A percentile compares a stretch with the other conserved stretches of the same genome.
Conservation (phyloP, 208 protist genomes). For the Balamuthia mandrillaris region DNA sequence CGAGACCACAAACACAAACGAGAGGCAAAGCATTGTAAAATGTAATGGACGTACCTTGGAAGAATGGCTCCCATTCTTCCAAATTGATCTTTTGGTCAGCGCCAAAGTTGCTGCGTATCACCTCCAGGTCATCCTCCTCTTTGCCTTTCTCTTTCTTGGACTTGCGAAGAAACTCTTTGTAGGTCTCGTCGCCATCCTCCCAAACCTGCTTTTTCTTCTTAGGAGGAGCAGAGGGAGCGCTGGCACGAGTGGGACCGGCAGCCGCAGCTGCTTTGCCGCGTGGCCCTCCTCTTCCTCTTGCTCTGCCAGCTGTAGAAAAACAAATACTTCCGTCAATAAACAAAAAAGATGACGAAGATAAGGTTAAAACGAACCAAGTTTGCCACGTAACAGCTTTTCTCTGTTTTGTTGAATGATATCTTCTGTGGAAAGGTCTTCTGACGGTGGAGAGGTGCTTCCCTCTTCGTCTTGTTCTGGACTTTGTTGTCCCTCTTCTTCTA, state of each 20-base stretch:
- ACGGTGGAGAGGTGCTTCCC: background rate
- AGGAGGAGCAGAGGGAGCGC: no score
- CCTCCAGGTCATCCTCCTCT: background rate
- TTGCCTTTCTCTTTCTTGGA: background rate
- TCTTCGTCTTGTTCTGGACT: background rate
- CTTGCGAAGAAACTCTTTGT: background rate
- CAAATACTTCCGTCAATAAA: background rate
- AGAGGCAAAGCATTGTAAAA: no score
- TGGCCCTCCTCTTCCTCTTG: no score
- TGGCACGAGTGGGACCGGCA: no score
- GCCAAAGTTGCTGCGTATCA: background rate
- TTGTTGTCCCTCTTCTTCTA: background rate
- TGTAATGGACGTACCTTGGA: slow-evolving; percentile 2
- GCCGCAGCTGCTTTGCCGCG: no score
- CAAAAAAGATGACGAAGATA: background rate
- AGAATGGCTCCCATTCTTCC: slow-evolving; percentile 2
- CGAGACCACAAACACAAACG: no score
- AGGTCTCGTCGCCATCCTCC: no score
- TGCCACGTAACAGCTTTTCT: background rate
- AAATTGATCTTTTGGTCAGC: background rate
- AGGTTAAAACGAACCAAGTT: background rate
- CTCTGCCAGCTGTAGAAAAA: background rate
- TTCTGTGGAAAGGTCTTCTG: background rate
- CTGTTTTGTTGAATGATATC: background rate
- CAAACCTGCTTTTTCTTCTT: no score